phyloP scores from a whole-genome alignment of 495 filamentous ascomycete genomes.

The Penicillium longicatenatum region DNA sequence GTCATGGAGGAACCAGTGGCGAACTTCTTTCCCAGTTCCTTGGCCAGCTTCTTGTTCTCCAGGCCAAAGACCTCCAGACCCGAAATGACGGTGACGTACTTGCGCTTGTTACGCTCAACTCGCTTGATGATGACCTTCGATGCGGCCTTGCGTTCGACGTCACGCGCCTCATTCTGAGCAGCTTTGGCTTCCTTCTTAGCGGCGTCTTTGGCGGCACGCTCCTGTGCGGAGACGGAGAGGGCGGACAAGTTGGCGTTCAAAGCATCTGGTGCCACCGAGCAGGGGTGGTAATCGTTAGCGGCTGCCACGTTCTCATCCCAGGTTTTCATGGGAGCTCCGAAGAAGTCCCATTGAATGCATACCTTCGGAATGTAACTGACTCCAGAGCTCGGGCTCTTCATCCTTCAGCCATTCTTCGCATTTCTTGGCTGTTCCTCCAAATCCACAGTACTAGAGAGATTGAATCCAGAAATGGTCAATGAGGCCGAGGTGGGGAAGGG shows the following conservation, averaged over 20 bases:
- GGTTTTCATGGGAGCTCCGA: neutral
- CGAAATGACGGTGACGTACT: conserved; percentile 87
- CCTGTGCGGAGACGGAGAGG: conserved; percentile 84
- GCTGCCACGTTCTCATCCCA: neutral
- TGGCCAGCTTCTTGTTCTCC: conserved; percentile 83
- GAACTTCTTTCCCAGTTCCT: conserved; percentile 57
- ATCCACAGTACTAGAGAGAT: conserved; percentile 84
- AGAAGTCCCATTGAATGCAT: conserved; percentile 15
- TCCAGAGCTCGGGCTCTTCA: conserved; percentile 70
- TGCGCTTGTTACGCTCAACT: conserved; percentile 96
- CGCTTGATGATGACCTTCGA: conserved; percentile 91
- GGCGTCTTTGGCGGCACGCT: conserved; percentile 91
- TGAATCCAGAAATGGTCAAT: neutral
- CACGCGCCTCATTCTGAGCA: conserved; percentile 75
- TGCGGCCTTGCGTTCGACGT: conserved; percentile 71
- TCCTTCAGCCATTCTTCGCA: conserved; percentile 94
- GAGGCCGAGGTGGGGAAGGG: neutral
- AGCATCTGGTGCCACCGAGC: conserved; percentile 58
- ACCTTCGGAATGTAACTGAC: conserved; percentile 83
- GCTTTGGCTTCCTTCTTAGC: conserved; percentile 95
- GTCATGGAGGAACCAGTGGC: conserved; percentile 93
- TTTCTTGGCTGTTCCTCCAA: conserved; percentile 96
- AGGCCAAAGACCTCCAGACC: conserved; percentile 88
- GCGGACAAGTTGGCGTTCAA: conserved; percentile 78
- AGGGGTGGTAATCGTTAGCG: neutral